Conservation (phyloP, 495 filamentous ascomycete genomes). For the Penicillium macrosclerotiorum region DNA sequence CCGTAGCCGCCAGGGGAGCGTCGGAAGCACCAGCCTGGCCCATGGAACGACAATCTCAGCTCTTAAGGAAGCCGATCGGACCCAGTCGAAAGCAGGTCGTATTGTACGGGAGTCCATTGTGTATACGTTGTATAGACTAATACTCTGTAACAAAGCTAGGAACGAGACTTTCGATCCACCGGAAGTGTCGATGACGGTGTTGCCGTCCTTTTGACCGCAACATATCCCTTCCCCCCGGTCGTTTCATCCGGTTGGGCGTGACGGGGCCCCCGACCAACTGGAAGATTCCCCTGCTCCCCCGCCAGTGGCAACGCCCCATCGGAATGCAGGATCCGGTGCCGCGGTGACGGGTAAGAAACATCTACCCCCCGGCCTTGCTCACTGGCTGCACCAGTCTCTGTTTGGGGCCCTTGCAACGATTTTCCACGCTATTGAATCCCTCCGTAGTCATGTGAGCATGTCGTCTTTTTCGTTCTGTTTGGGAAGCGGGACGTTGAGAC, state of each 20-base stretch:
- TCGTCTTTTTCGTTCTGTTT: conserved; percentile 1
- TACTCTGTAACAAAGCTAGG: no score
- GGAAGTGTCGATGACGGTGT: no score
- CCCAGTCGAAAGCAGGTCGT: no score
- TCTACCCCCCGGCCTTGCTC: conserved; percentile 6
- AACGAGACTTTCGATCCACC: no score
- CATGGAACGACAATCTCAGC: conserved; percentile 13
- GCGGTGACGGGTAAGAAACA: conserved; percentile 38
- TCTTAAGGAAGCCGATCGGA: no score
- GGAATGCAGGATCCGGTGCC: conserved; percentile 40
- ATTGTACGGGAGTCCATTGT: no score
- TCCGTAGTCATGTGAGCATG: conserved; percentile 34
- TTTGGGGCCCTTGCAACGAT: conserved; percentile 19
- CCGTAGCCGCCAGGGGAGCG: conserved; percentile 12
- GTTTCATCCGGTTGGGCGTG: conserved; percentile 18
- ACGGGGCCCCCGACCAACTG: conserved; percentile 19
- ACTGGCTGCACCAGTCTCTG: conserved; percentile 16
- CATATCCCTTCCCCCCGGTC: not conserved
- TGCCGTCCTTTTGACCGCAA: not conserved
- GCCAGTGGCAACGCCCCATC: conserved; percentile 28
- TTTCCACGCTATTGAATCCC: conserved; percentile 27
- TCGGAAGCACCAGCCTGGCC: conserved; percentile 6
- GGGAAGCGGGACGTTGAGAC: no score
- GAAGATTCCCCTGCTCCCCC: conserved; percentile 15
- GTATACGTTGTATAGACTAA: no score